Evolutionary conservation across 148 eudicot species (phyloP), one percentile per base, ranked within the genome.

Genomic region (Rhododendron mucronatum): DNA sequence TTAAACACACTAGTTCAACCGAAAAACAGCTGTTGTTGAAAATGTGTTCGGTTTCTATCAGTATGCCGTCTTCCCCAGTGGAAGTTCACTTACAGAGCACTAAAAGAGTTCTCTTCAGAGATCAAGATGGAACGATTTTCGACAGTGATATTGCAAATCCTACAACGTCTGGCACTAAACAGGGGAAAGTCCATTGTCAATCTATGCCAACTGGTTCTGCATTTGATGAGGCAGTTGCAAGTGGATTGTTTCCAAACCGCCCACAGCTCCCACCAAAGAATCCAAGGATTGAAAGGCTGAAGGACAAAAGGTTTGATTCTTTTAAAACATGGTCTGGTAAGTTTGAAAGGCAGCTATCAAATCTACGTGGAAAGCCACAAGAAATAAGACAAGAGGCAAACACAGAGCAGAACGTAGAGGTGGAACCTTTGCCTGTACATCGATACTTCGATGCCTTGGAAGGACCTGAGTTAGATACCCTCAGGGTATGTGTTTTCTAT

Each of bases 301-400:
- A 83, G 86, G 98, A 95, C 77, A 86, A 88, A 20, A 86, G 92
- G 85, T 96, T 87, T 39, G 93, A 96, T 86, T 92, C 98, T 37
- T 96, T 95, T 87, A 96, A 93, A 85, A 96, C 99, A 20, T 92
- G 96, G 94, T 94, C 96, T 12, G 98, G 99, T 3, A 94, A 83
- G 84, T 93, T 96, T 1, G 98, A 96, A 91, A 87, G 95, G 50
- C 94, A 94, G 69, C 3, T 93, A 18, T 90, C 98, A 10, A 86
- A 85, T 51, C 86, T 95, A 76, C 90, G 91, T 35, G 97, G 97
- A 51, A 92, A 80, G 86, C 87, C 89, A 12, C 61, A 83, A 81
- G 92, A 90, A 85, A 88, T 81, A 23, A 88, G 86, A 74, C 85
- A 80, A 21, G 93, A 88, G 57, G 75, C 57, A 28, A 79, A 88